phyloP scores from a whole-genome alignment of 148 eudicot genomes.

The Amaranthus hypochondriacus region DNA sequence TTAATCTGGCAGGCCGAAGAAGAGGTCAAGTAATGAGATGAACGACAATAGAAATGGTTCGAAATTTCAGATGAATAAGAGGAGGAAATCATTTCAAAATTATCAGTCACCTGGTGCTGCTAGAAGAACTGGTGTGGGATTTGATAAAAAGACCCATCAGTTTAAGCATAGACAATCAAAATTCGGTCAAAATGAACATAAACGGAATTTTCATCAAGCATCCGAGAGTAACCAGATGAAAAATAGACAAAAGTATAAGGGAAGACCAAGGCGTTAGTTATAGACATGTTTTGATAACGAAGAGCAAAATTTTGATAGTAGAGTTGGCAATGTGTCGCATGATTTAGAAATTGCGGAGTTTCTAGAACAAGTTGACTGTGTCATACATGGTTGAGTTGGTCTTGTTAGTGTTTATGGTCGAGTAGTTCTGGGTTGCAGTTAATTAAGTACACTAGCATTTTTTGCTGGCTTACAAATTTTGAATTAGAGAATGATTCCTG shows the following conservation, averaged over 20 bases:
- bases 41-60: constrained; percentile 29
- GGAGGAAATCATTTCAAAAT: constrained; percentile 29
- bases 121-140: constrained; percentile 15
- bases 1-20: constrained; percentile 36
- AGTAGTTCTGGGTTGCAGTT: not conserved
- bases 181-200: constrained; percentile 11
- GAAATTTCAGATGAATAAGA: constrained; percentile 30
- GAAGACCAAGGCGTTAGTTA: not conserved
- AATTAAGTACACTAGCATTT: no score
- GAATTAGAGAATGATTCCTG: no score
- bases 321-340: not conserved
- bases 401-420: not conserved
- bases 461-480: no score
- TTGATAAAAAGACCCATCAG: constrained; percentile 16
- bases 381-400: not conserved
- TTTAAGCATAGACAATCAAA: constrained; percentile 9
- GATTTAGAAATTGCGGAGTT: not conserved
- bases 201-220: constrained; percentile 20
- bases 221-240: constrained; percentile 14
- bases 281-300: not conserved
- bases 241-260: constrained; percentile 12
- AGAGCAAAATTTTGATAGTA: constrained; percentile 23
- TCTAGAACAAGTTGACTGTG: not conserved
- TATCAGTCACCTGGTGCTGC: constrained; percentile 19
- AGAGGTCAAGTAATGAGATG: constrained; percentile 36